Conservation (phyloP, 495 filamentous ascomycete species). For the Rhypophila decipiens region DNA sequence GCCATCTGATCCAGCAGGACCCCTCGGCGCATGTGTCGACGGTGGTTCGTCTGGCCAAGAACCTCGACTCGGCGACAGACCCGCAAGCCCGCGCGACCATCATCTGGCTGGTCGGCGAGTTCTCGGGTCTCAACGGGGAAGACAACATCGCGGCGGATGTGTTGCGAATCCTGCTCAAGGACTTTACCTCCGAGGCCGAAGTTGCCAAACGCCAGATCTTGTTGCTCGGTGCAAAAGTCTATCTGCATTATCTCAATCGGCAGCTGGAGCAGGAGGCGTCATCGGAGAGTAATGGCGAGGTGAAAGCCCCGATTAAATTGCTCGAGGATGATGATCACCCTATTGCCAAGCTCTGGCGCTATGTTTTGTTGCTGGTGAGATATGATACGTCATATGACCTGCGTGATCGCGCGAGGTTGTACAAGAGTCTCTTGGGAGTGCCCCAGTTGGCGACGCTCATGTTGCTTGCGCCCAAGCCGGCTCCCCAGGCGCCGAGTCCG, state of each 20-base stretch:
- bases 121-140: slow-evolving; percentile 67
- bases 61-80: slow-evolving; percentile 77
- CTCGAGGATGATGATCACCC: slow-evolving; percentile 54
- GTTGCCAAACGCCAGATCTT: slow-evolving; percentile 85
- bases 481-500: slow-evolving; percentile 78
- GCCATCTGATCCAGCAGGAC: slow-evolving; percentile 91
- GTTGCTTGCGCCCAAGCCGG: slow-evolving; percentile 88
- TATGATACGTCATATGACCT: slow-evolving; percentile 95
- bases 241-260: slow-evolving; percentile 77
- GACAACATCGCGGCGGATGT: slow-evolving; percentile 91
- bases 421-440: slow-evolving; percentile 71
- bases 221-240: slow-evolving; percentile 87
- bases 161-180: slow-evolving; percentile 78
- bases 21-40: slow-evolving; percentile 68
- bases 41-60: slow-evolving; percentile 84
- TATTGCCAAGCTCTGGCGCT: slow-evolving; percentile 71
- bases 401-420: slow-evolving; percentile 81
- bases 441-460: slow-evolving; percentile 86
- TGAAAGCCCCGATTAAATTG: slow-evolving; percentile 16
- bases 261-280: slow-evolving; percentile 32
- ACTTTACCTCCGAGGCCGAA: slow-evolving; percentile 77
- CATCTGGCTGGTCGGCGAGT: slow-evolving; percentile 96
- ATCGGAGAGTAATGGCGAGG: slow-evolving; percentile 13
- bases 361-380: slow-evolving; percentile 75
- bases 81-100: slow-evolving; percentile 85